Base-by-base conservation (phyloP, 1,139 yeast species). In the Hansenula lynferdii region DNA sequence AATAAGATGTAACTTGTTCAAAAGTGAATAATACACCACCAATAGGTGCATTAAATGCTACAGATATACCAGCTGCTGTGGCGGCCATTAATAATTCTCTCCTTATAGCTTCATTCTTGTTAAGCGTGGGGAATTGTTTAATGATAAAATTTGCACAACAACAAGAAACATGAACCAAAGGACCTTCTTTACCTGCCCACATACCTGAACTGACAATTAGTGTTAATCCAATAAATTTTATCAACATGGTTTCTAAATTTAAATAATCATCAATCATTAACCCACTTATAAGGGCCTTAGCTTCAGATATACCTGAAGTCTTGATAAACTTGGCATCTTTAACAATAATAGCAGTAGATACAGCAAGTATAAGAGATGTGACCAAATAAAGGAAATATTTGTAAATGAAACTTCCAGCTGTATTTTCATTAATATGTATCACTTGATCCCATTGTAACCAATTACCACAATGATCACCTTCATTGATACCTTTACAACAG, bases 271-370 rank as follows among this genome's bases (percentile, higher is more conserved):
- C 73, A 69, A 85, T 75, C 17, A 76, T 77, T 54, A 90, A 89
- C 0, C 99, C 99, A 0, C 94, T 83, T 4, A 92, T 86, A 48
- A 92, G 85, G 54, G 95, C 85, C 60, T 94, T 92, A 57, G 90
- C 89, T 58, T 92, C 99, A 3, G 97, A 82, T 34, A 92, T 94
- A 3, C 98, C 98, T 2, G 96, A 85, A 1, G 98, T 97, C 2
- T 97, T 95, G 1, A 97, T 97, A 44, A 80, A 75, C 0, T 95
- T 94, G 0, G 96, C 87, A 52, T 27, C 80, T 62, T 43, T 84
- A 61, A 19, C 87, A 8, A 74, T 58, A 2, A 61, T 41, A 2
- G 62, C 55, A 1, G 72, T 66, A 3, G 53, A 22, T 4, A 56
- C 37, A 3, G 64, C 62, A 16, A 65, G 43, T 8, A 57, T 19